Percentiles rank a stretch among this genome's conserved stretches.
Evolutionary conservation across 139 green algal species (phyloP).

Genomic region (Asterochloris sp.): DNA sequence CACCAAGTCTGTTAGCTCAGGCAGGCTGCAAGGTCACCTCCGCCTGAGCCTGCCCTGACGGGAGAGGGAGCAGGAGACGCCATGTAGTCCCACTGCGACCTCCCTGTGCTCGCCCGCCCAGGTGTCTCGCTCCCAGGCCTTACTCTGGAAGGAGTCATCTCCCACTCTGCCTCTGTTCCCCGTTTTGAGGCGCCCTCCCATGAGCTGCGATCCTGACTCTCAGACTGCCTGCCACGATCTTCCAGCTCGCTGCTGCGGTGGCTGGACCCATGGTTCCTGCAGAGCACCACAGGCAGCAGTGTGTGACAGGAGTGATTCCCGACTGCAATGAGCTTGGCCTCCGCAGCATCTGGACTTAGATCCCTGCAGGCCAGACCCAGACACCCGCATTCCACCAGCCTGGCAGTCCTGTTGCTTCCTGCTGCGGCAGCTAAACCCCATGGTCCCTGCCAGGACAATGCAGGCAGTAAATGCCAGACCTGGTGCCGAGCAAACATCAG

Average conservation of each 20-base stretch:
- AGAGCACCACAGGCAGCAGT: no score
- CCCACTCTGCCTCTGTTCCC: slow-evolving; percentile 52
- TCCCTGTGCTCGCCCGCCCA: slow-evolving; percentile 4
- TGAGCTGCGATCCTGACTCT: slow-evolving; percentile 14
- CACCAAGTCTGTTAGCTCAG: no score
- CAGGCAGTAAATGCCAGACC: no score
- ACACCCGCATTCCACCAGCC: no score
- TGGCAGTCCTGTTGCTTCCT: no score
- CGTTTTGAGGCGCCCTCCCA: slow-evolving; percentile 33
- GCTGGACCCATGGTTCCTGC: slow-evolving; percentile 4
- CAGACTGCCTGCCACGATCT: slow-evolving; percentile 14
- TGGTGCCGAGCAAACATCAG: no score
- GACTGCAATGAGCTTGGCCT: no score
- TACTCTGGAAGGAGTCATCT: slow-evolving; percentile 43
- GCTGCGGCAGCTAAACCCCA: no score
- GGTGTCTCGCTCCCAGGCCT: background rate
- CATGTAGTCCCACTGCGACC: slow-evolving; percentile 23
- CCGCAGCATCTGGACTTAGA: no score
- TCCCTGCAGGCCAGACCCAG: no score
- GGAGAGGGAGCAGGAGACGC: slow-evolving; percentile 20
- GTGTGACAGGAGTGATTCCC: no score
- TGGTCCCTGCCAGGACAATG: no score
- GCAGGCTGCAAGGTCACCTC: background rate
- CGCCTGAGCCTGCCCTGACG: slow-evolving; percentile 19
- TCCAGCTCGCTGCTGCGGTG: background rate